These are phyloP conservation scores for Trichophyton verrucosum DNA, from an alignment of 2,329 filamentous ascomycete genomes.

Conservation along the genomic window DNA sequence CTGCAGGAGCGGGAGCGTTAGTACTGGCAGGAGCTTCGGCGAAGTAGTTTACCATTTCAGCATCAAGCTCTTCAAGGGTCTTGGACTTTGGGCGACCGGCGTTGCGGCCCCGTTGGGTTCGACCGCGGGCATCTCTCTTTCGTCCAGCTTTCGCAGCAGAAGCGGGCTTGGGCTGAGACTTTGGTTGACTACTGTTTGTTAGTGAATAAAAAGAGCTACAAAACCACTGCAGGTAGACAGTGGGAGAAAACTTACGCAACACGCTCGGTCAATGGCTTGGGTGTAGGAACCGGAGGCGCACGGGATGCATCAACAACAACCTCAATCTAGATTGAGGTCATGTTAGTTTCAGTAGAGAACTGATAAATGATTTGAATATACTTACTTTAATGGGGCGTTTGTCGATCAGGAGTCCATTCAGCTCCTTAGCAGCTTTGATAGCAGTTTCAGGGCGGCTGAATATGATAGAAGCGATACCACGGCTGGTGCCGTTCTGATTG, in stretches of 20 bases:
- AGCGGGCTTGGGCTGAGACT: conserved; percentile 70
- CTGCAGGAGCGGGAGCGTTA: conserved; percentile 27
- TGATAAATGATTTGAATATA: neutral
- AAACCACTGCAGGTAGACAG: neutral
- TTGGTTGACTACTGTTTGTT: conserved; percentile 39
- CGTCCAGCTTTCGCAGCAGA: conserved; percentile 56
- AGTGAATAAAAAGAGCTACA: neutral
- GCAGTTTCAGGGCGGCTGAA: conserved; percentile 74
- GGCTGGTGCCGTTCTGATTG: conserved; percentile 80
- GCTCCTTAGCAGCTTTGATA: conserved; percentile 65
- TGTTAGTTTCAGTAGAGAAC: neutral
- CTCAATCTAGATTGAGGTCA: conserved; percentile 53
- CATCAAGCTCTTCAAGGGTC: conserved; percentile 89
- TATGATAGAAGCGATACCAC: conserved; percentile 79
- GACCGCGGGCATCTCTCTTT: conserved; percentile 34
- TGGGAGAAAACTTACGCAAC: conserved; percentile 48
- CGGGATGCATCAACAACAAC: conserved; percentile 70
- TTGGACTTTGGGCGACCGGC: conserved; percentile 62
- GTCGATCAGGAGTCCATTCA: conserved; percentile 87
- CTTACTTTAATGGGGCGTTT: conserved; percentile 75
- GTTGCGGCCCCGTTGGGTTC: conserved; percentile 45
- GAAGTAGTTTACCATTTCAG: conserved; percentile 97
- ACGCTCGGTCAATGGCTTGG: conserved; percentile 72
- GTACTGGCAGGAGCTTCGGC: conserved; percentile 33
- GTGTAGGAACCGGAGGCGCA: conserved; percentile 53